These are phyloP conservation scores for Entelexis sorbosivorans DNA, from an alignment of 1,139 yeast genomes.

Conservation along the genomic window DNA sequence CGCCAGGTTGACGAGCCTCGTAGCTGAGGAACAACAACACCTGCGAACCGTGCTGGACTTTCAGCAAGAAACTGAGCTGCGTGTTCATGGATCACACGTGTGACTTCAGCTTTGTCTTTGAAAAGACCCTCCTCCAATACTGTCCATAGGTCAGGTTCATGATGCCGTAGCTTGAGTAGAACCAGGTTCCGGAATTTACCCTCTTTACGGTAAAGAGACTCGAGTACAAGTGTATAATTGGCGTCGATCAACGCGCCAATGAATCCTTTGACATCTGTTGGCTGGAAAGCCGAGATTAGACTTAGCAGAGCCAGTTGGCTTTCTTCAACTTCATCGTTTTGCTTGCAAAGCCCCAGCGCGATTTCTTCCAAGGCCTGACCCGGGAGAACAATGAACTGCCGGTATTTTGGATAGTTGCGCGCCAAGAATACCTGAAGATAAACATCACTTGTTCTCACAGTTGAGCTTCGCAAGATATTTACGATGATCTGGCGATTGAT, in stretches of 20 bases:
- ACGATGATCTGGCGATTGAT: constrained; percentile 55
- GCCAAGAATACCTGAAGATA: constrained; percentile 55
- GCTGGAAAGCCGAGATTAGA: constrained; percentile 50
- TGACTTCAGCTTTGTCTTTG: background rate
- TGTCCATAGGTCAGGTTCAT: constrained; percentile 13
- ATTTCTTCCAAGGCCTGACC: constrained; percentile 44
- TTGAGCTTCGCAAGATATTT: constrained; percentile 38
- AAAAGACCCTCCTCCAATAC: constrained; percentile 1
- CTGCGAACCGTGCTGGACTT: constrained; percentile 6
- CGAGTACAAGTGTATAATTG: constrained; percentile 47
- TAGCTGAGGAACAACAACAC: background rate
- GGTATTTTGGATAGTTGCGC: constrained; percentile 65
- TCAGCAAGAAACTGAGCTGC: background rate
- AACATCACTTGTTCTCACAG: constrained; percentile 35
- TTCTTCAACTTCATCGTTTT: constrained; percentile 36
- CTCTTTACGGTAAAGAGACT: constrained; percentile 46
- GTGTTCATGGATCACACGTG: background rate
- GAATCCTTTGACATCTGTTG: constrained; percentile 40
- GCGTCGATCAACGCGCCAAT: constrained; percentile 45
- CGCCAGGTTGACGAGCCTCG: constrained; percentile 2
- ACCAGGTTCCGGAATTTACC: constrained; percentile 44
- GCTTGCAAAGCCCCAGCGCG: constrained; percentile 35
- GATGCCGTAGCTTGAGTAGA: constrained; percentile 33
- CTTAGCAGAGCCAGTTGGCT: constrained; percentile 66
- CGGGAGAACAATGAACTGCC: constrained; percentile 62